Base-by-base conservation (phyloP, 257 asterid species). In the Verbena officinalis region DNA sequence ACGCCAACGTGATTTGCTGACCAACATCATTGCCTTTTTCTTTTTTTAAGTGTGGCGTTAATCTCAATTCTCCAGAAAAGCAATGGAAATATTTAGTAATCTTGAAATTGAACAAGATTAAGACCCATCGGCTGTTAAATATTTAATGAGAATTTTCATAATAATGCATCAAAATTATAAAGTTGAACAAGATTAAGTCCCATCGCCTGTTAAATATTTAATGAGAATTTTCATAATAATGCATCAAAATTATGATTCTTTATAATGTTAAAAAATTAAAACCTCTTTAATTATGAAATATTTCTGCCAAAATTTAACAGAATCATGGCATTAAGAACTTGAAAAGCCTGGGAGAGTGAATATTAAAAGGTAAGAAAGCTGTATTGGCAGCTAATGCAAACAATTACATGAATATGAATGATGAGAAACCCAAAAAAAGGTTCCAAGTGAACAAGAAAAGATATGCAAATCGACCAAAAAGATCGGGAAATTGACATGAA, bases 401-500 rank as follows among this genome's bases (percentile, higher is more conserved):
- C 46, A 61, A 13, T 40, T 19, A 16, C 9, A 44, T 17, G 56
- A 27, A 40, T 61, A 24, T 59, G 67, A 36, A 36, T 36, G 40
- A 50, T 30, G 56, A 44, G 19, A 22, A 14, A 59, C 39, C 45
- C 49, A 20, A 14, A 44, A 46, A 24, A 31, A 57, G 44, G 49
- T 21, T 60, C 15, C 15, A 53, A 53, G 14, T 31, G 38, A 21
- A 43, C n/a, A 19, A 46, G 9, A 20, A 67, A 67, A 56, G 51
- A 31, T 30, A n/a, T 44, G n/a, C 56, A 55, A 45, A 67, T 54
- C 55, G 46, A 30, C 17, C 36, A 45, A 44, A 68, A 48, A n/a
- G 48, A 59, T 56, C 56, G 64, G 48, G 36, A 52, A 57, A 57
- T 46, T 56, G 65, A 67, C 72, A 55, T 45, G 58, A 22, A 64